Conservation (phyloP, 345 rosid species). For the Anastatica hierochuntica region DNA sequence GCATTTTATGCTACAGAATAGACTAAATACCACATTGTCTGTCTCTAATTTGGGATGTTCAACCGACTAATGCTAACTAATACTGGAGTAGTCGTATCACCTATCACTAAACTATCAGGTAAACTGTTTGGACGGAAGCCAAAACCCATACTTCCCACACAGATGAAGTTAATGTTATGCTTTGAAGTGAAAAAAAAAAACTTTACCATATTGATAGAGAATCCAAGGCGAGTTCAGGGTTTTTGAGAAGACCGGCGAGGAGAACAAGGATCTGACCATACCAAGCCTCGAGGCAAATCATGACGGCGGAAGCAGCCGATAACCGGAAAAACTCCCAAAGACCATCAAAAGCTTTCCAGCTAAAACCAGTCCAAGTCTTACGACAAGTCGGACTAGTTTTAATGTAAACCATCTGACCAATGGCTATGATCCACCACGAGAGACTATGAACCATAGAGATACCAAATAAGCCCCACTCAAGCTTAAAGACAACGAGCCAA, state of each 20-base stretch:
- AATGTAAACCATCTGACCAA: slow-evolving; percentile 45
- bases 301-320: slow-evolving; percentile 55
- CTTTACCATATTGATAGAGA: slow-evolving; percentile 46
- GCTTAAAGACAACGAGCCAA: slow-evolving; percentile 40
- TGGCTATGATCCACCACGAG: slow-evolving; percentile 54
- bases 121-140: too few relatives aligned
- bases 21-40: too few relatives aligned
- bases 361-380: slow-evolving; percentile 47
- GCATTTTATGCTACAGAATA: too few relatives aligned
- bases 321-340: slow-evolving; percentile 40
- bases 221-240: slow-evolving; percentile 50
- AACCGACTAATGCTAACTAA: too few relatives aligned
- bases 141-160: too few relatives aligned
- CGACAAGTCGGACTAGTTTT: slow-evolving; percentile 34
- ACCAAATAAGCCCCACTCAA: slow-evolving; percentile 40
- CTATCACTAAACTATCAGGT: too few relatives aligned
- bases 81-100: too few relatives aligned
- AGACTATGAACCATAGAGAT: slow-evolving; percentile 36
- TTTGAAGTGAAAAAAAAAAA: too few relatives aligned
- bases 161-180: too few relatives aligned
- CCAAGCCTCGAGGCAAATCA: slow-evolving; percentile 58
- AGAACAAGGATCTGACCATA: slow-evolving; percentile 46
- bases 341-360: slow-evolving; percentile 41
- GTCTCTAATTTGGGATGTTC: too few relatives aligned
- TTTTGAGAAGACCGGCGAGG: slow-evolving; percentile 49